Percentiles rank a stretch among this genome's conserved stretches.
Evolutionary conservation across 2,329 filamentous ascomycete genomes (phyloP).

Genomic region (Clathrospora elynae): DNA sequence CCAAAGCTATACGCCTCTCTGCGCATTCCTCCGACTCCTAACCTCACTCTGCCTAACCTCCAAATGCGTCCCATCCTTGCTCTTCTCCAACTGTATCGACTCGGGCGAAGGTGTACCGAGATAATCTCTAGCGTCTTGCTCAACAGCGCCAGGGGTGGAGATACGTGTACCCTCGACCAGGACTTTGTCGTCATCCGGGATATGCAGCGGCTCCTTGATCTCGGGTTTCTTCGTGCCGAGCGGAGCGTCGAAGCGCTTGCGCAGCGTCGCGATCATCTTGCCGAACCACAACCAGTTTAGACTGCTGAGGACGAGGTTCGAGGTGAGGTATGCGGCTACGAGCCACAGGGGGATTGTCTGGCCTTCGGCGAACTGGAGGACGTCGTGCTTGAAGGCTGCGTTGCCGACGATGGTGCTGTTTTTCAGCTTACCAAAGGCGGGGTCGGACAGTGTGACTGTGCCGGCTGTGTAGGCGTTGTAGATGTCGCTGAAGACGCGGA

Average conservation of each 20-base stretch:
- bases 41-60: conserved; percentile 38
- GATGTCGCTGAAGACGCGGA: conserved; percentile 68
- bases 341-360: conserved; percentile 69
- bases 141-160: conserved; percentile 34
- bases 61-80: conserved; percentile 28
- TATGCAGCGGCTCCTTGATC: conserved; percentile 20
- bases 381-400: conserved; percentile 46
- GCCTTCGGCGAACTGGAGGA: conserved; percentile 56
- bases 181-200: conserved; percentile 37
- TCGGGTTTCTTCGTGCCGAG: conserved; percentile 49
- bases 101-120: conserved; percentile 14
- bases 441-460: conserved; percentile 30
- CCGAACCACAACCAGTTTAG: conserved; percentile 86
- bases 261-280: conserved; percentile 82
- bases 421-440: conserved; percentile 35
- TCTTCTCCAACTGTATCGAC: conserved; percentile 29
- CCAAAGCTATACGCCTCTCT: conserved; percentile 19
- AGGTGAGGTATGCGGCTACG: conserved; percentile 67
- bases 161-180: conserved; percentile 43
- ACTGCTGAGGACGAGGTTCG: conserved; percentile 73
- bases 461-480: conserved; percentile 53
- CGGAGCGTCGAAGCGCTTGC: conserved; percentile 72
- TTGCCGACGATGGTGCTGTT: conserved; percentile 27
- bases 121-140: conserved; percentile 28
- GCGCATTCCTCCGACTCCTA: conserved; percentile 26